Base-by-base conservation (phyloP, 179 eudicot genomes). In the Heliamphora pulchella region DNA sequence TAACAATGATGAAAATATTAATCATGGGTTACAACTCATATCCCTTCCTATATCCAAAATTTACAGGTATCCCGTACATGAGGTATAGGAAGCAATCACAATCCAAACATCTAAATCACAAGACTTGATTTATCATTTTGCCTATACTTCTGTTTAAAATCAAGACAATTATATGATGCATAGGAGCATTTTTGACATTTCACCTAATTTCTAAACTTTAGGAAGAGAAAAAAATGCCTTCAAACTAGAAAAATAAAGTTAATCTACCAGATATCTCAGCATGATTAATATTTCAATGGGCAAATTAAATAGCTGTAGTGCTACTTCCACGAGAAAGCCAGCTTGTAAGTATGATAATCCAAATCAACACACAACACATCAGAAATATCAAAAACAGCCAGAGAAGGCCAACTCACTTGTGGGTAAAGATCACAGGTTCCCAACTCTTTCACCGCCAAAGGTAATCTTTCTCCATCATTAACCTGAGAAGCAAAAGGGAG, bases 401-500 rank as follows among this genome's bases (percentile, higher is more conserved):
- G 22, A 20, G 59, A 77, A 76, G 41, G 75, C 54, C 71, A 79
- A 83, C 89, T 84, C 80, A 95, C 98, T 90, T 95, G 98, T n/a
- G 98, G 98, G 87, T 95, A 95, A 85, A 95, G 96, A 87, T 95
- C 98, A 85, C 98, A 95, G 63, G 95, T 90, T 48, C 98, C 98
- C 91, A 95, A 86, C 86, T 95, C 98, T 89, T 92, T 95, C 68
- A 95, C 94, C 46, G 97, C 90, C 82, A 95, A 83, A 53, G 98
- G 98, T 84, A 95, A 82, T 81, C 98, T 89, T 83, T 95, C 98
- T 77, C 98, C 98, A 84, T 95, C 98, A 82, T 95, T 90, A 75
- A 88, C 92, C 98, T 95, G 88, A 81, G 78, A 81, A 69, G 66
- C 44, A n/a, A 80, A 76, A 83, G 53, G 79, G 65, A 75, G 15